Percentiles rank a stretch among this genome's conserved stretches.
These are phyloP conservation scores for Raffaelea albimanens DNA, from an alignment of 2,329 filamentous ascomycete genomes.

Conservation along the genomic window DNA sequence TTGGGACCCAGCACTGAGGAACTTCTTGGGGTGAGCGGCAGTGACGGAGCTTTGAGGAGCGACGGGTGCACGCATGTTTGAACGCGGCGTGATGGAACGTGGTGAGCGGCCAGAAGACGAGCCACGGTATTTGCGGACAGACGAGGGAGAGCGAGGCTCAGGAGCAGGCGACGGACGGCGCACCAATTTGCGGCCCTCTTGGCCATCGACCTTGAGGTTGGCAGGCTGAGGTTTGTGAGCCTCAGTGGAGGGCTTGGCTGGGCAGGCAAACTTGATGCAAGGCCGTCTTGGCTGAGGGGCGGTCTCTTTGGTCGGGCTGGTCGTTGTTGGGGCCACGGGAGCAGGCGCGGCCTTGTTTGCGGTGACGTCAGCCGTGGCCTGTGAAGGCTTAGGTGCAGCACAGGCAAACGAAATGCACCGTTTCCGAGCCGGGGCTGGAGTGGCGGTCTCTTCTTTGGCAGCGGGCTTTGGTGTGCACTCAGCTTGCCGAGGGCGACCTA, in stretches of 20 bases:
- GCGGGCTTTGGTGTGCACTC: slow-evolving; percentile 12
- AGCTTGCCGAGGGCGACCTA: neutral
- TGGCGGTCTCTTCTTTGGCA: slow-evolving; percentile 43
- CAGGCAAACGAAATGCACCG: slow-evolving; percentile 92
- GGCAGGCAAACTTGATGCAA: slow-evolving; percentile 69
- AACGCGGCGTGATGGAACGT: neutral
- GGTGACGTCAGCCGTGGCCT: slow-evolving; percentile 8
- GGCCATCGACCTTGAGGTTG: slow-evolving; percentile 8
- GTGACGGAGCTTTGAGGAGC: slow-evolving; percentile 28
- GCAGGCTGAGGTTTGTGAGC: slow-evolving; percentile 22
- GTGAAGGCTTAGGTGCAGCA: slow-evolving; percentile 32
- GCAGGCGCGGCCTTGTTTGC: slow-evolving; percentile 17
- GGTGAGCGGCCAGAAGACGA: slow-evolving; percentile 9
- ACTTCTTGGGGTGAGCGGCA: slow-evolving; percentile 32
- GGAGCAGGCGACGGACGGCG: slow-evolving; percentile 13
- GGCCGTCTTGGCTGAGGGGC: slow-evolving; percentile 36
- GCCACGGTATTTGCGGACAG: slow-evolving; percentile 16
- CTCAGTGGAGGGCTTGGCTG: slow-evolving; percentile 39
- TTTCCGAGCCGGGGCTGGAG: slow-evolving; percentile 43
- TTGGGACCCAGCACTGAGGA: slow-evolving; percentile 38
- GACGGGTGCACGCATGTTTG: slow-evolving; percentile 16
- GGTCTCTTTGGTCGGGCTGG: slow-evolving; percentile 9
- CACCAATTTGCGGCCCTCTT: slow-evolving; percentile 11
- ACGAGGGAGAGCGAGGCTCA: slow-evolving; percentile 22
- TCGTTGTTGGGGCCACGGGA: slow-evolving; percentile 15